These are phyloP conservation scores for Ogataea kodamae DNA, from an alignment of 805 yeast species.

Conservation along the genomic window DNA sequence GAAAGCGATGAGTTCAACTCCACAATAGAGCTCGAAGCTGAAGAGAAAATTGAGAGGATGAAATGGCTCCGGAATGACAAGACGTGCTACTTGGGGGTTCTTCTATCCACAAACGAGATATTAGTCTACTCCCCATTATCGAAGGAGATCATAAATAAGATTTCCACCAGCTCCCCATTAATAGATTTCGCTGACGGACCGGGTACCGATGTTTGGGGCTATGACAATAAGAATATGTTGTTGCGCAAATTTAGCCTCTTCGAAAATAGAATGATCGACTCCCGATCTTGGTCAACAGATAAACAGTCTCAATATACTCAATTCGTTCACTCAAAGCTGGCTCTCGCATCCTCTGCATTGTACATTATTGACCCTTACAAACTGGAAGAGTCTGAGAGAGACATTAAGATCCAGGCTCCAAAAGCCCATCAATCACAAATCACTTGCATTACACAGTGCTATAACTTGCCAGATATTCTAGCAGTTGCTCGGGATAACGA, in stretches of 20 bases:
- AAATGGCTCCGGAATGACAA: constrained; percentile 11
- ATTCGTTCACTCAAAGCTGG: constrained; percentile 8
- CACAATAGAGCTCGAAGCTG: constrained; percentile 40
- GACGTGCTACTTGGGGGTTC: constrained; percentile 21
- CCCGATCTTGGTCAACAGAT: constrained; percentile 20
- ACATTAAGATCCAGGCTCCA: constrained; percentile 34
- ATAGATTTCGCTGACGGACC: constrained; percentile 26
- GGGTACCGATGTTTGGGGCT: constrained; percentile 28
- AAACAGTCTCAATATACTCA: constrained; percentile 18
- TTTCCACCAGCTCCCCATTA: constrained; percentile 32
- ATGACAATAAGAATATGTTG: constrained; percentile 26
- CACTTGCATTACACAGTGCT: constrained; percentile 34
- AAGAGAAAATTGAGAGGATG: constrained; percentile 32
- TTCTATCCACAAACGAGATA: constrained; percentile 36
- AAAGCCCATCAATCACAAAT: constrained; percentile 34
- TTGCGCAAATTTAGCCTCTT: constrained; percentile 26
- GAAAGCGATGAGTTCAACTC: constrained; percentile 25
- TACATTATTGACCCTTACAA: constrained; percentile 31
- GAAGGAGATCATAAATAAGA: constrained; percentile 37
- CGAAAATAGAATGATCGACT: constrained; percentile 22
- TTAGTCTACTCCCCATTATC: constrained; percentile 42
- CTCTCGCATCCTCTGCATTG: constrained; percentile 32
- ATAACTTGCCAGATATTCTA: constrained; percentile 30
- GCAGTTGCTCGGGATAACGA: constrained; percentile 34
- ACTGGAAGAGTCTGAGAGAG: constrained; percentile 23